Conservation (phyloP, 2,329 filamentous ascomycete species). For the Arthrobotrys entomopaga region DNA sequence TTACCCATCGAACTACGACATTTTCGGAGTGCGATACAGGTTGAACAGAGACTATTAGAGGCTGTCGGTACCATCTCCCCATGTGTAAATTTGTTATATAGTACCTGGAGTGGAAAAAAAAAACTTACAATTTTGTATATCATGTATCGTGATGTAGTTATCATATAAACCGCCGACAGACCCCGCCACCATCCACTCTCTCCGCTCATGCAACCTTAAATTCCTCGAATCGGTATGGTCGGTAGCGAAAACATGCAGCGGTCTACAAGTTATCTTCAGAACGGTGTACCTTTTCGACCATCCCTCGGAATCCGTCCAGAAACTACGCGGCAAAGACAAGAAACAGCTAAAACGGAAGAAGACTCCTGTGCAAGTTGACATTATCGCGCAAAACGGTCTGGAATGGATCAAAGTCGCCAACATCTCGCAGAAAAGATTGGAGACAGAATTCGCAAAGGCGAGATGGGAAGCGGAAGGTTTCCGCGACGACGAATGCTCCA, state of each 20-base stretch:
- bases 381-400: conserved; percentile 71
- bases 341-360: conserved; percentile 62
- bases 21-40: conserved; percentile 65
- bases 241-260: conserved; percentile 69
- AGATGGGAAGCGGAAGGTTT: conserved; percentile 69
- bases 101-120: conserved; percentile 34
- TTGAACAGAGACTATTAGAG: conserved; percentile 66
- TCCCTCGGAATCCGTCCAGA: conserved; percentile 56
- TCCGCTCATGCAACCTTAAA: conserved; percentile 73
- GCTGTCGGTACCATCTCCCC: conserved; percentile 60
- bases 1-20: conserved; percentile 66
- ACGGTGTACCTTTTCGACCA: conserved; percentile 53
- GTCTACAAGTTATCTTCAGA: conserved; percentile 67
- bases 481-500: conserved; percentile 65
- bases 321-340: conserved; percentile 60
- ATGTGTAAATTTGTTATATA: conserved; percentile 8
- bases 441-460: conserved; percentile 76
- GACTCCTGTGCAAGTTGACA: conserved; percentile 70
- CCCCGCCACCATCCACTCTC: conserved; percentile 65
- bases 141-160: conserved; percentile 27
- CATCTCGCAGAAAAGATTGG: conserved; percentile 71
- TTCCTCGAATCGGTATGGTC: conserved; percentile 74
- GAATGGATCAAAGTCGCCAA: conserved; percentile 76
- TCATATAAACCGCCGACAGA: conserved; percentile 54
- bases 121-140: conserved; percentile 47